A percentile compares a stretch with the other conserved stretches of the same genome.
phyloP scores from a whole-genome alignment of 768 basidiomycete species.

The Amylocystis lapponica region DNA sequence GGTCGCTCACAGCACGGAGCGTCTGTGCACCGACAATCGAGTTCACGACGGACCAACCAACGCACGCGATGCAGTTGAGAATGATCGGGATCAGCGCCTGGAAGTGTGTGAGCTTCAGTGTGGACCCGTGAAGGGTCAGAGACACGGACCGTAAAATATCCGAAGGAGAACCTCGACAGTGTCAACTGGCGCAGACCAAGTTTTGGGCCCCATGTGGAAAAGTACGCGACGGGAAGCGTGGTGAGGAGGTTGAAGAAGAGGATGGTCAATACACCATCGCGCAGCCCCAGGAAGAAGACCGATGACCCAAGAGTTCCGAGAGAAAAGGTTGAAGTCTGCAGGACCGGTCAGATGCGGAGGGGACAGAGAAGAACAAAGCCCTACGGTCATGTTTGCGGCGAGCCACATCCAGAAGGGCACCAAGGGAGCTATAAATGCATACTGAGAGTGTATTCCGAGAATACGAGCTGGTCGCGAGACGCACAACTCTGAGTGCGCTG shows the following conservation, averaged over 20 bases:
- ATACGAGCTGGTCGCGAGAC: background rate
- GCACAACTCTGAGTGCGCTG: slow-evolving; percentile 13
- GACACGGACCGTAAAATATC: slow-evolving; percentile 18
- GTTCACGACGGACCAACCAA: slow-evolving; percentile 38
- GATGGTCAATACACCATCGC: slow-evolving; percentile 32
- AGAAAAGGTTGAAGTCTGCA: slow-evolving; percentile 27
- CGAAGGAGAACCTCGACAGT: slow-evolving; percentile 35
- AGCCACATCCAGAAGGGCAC: slow-evolving; percentile 23
- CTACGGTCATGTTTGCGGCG: slow-evolving; percentile 23
- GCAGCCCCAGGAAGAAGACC: slow-evolving; percentile 30
- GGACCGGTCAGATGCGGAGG: background rate
- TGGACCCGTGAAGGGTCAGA: no score
- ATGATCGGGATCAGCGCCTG: slow-evolving; percentile 22
- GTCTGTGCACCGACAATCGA: slow-evolving; percentile 26
- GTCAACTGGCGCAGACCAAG: slow-evolving; percentile 41
- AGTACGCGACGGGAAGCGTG: slow-evolving; percentile 27
- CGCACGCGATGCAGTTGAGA: slow-evolving; percentile 37
- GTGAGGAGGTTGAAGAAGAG: slow-evolving; percentile 36
- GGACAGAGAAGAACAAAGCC: background rate
- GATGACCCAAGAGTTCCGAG: slow-evolving; percentile 33
- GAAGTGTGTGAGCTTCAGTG: no score
- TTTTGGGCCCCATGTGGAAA: slow-evolving; percentile 33
- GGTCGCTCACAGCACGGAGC: slow-evolving; percentile 23
- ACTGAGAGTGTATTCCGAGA: background rate
- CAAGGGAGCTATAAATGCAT: background rate